Evolutionary conservation across 352 stramenopile species (phyloP).

Genomic region (Pythium rishiriense): DNA sequence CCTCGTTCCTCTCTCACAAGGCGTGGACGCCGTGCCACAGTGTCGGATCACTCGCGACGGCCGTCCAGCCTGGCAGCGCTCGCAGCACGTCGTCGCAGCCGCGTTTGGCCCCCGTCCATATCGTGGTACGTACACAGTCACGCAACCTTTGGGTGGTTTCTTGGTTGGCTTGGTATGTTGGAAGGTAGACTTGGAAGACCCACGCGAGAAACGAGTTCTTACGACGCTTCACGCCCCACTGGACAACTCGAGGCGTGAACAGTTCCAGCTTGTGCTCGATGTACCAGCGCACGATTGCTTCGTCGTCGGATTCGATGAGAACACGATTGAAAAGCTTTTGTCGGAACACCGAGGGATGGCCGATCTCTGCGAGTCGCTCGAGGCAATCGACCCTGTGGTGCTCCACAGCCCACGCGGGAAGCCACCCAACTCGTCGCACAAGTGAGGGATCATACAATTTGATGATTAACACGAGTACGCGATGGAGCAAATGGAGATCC

Average conservation of each 20-base stretch:
- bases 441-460: background rate
- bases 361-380: background rate
- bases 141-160: background rate
- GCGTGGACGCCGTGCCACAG: background rate
- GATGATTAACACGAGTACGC: background rate
- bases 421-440: background rate
- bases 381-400: background rate
- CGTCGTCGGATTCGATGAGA: background rate
- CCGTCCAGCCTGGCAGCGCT: background rate
- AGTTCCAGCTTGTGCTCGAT: background rate
- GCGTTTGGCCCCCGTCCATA: background rate
- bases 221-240: conserved; percentile 1
- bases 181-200: background rate
- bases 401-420: background rate
- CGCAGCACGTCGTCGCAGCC: background rate
- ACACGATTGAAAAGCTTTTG: background rate
- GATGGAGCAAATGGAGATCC: background rate
- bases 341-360: background rate
- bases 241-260: background rate
- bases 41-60: background rate
- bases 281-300: background rate
- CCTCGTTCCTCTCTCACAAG: too few relatives aligned
- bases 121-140: background rate
- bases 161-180: background rate
- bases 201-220: background rate